Percentiles rank a stretch among this genome's conserved stretches.
phyloP scores from a whole-genome alignment of 2,329 filamentous ascomycete genomes.

The Myriosclerotinia scirpicola region DNA sequence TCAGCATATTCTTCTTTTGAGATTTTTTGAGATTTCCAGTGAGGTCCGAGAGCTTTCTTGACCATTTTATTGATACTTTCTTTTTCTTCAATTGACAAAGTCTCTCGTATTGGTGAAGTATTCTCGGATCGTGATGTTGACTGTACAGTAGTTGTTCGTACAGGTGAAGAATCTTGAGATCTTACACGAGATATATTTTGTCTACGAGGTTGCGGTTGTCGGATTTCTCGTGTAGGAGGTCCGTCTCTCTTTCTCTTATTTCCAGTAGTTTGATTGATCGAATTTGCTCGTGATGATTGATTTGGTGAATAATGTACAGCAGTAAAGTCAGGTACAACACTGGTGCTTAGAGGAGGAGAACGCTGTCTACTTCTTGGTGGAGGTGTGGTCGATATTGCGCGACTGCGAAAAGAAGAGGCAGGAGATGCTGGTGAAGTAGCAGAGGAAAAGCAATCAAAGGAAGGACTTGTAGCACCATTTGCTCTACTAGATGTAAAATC shows the following conservation, averaged over 20 bases:
- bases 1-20: conserved; percentile 87
- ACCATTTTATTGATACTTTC: conserved; percentile 88
- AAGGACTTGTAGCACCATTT: conserved; percentile 38
- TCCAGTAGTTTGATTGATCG: conserved; percentile 21
- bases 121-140: conserved; percentile 46
- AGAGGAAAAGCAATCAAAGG: conserved; percentile 58
- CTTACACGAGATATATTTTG: conserved; percentile 38
- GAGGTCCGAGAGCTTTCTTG: conserved; percentile 73
- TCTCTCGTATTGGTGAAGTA: conserved; percentile 64
- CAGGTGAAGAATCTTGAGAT: conserved; percentile 59
- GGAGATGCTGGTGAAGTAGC: conserved; percentile 65
- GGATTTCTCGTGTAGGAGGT: conserved; percentile 36
- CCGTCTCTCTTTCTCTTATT: conserved; percentile 29
- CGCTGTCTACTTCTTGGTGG: conserved; percentile 60
- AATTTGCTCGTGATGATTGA: conserved; percentile 45
- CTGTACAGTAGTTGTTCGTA: conserved; percentile 46
- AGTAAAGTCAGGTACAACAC: conserved; percentile 72
- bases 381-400: conserved; percentile 66
- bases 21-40: conserved; percentile 73
- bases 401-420: conserved; percentile 63
- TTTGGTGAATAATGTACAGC: conserved; percentile 73
- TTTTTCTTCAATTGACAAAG: conserved; percentile 79
- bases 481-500: conserved; percentile 30
- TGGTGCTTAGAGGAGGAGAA: conserved; percentile 70
- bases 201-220: conserved; percentile 39